These are phyloP conservation scores for Helicocarpus griseus DNA, from an alignment of 2,329 filamentous ascomycete species.

Conservation along the genomic window DNA sequence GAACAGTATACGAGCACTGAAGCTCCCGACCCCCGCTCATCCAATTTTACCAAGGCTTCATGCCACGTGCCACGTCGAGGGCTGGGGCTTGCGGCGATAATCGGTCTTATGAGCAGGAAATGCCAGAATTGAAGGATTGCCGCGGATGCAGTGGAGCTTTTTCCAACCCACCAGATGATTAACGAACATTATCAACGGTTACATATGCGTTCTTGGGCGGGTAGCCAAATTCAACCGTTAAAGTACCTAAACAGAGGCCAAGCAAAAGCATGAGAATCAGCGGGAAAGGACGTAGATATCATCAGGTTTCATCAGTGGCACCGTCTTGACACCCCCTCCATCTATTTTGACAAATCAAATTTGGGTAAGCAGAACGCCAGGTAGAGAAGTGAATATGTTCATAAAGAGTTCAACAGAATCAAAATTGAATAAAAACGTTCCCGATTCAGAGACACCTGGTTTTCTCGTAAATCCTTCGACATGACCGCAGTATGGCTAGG, in stretches of 20 bases:
- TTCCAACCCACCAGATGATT: slow-evolving; percentile 13
- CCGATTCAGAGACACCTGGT: slow-evolving; percentile 8
- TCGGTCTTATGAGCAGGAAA: neutral
- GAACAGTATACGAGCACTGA: slow-evolving; percentile 13
- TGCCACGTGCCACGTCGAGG: slow-evolving; percentile 12
- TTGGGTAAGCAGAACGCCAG: slow-evolving; percentile 8
- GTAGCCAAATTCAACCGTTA: slow-evolving; percentile 10
- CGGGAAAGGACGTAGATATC: no score
- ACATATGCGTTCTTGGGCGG: slow-evolving; percentile 7
- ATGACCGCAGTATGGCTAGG: slow-evolving; percentile 11
- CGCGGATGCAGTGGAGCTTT: slow-evolving; percentile 12
- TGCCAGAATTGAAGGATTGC: slow-evolving; percentile 10
- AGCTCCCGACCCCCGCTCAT: slow-evolving; percentile 10
- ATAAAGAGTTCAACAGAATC: slow-evolving; percentile 7
- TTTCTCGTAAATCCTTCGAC: slow-evolving; percentile 10
- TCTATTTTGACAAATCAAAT: slow-evolving; percentile 11
- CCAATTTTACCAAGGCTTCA: slow-evolving; percentile 8
- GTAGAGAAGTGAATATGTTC: slow-evolving; percentile 9
- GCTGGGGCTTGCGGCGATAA: slow-evolving; percentile 10
- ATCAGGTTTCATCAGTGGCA: no score
- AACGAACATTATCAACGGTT: slow-evolving; percentile 12
- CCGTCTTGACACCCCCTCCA: neutral
- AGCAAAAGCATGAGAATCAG: slow-evolving; percentile 13
- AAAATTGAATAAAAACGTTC: slow-evolving; percentile 10
- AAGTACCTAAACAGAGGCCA: slow-evolving; percentile 10